Evolutionary conservation across 1,284 basidiomycete species (phyloP), one percentile per base, ranked within the genome.

Genomic region (Takashimella tepidaria): DNA sequence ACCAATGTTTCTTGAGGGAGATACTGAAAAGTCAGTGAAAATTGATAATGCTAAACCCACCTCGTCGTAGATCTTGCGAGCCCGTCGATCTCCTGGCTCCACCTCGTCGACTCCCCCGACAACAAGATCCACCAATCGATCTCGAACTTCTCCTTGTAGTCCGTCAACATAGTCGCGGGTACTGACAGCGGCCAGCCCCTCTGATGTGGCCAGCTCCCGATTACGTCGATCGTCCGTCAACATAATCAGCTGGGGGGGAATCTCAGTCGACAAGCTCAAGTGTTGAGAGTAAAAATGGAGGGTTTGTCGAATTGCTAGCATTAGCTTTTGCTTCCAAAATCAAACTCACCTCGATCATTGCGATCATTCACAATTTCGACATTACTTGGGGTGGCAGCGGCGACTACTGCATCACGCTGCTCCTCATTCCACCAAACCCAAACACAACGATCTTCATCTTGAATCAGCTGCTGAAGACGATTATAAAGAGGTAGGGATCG

Each of bases 401-500:
- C 58, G 11, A 59, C 64, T 44, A 61, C 61, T 10, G 56, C 80
- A 80, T 74, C 64, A 86, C 84, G 84, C 64, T 86, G 74, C 70
- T 87, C 92, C 70, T 96, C 92, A 67, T 96, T 95, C 76, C 92
- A 93, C 73, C 92, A 96, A 2, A 92, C 82, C 85, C 87, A 93
- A 4, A 77, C 70, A 41, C 61, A 57, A 66, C 90, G 87, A 58
- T 89, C 88, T 51, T 95, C 92, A 61, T 84, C 82, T 59, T 83
- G 86, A 24, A 87, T 79, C 31, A 97, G 78, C 1, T 86, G 83
- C 63, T 89, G 91, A 54, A 97, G 80, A 23, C 92, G 86, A 71
- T 95, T 97, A 76, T 90, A 92, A 16, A 98, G 79, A 1, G 96
- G 96, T 26, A 98, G 76, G 0, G 90, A 93, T 24, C 95, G 83